A percentile compares a stretch with the other conserved stretches of the same genome.
These are phyloP conservation scores for Aureobasidium uvarum DNA, from an alignment of 2,329 filamentous ascomycete genomes.

Conservation along the genomic window DNA sequence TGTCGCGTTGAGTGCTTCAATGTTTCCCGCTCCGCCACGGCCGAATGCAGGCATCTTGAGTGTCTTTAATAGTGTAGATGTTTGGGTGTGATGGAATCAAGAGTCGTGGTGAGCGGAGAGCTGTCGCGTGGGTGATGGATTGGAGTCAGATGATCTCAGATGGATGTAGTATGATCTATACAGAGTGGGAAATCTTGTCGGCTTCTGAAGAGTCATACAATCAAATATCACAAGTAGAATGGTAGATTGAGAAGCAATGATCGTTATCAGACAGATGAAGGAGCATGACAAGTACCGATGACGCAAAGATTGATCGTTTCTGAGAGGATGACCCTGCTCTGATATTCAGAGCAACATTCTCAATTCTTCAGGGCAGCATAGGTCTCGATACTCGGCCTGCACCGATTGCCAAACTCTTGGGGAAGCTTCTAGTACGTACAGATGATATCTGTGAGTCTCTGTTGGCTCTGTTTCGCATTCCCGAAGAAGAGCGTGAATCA, in stretches of 20 bases:
- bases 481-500: too few relatives aligned
- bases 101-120: neutral
- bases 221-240: neutral
- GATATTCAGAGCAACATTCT: neutral
- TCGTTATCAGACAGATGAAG: constrained; percentile 4
- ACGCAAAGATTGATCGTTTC: neutral
- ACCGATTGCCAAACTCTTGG: neutral
- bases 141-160: neutral
- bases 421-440: too few relatives aligned
- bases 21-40: constrained; percentile 50
- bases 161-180: neutral
- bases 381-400: neutral
- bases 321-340: neutral
- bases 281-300: constrained; percentile 4
- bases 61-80: neutral
- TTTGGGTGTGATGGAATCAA: neutral
- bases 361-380: neutral
- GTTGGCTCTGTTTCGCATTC: too few relatives aligned
- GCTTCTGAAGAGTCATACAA: neutral
- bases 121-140: neutral
- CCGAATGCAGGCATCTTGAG: constrained; percentile 33
- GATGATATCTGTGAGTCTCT: too few relatives aligned
- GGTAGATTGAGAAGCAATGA: neutral
- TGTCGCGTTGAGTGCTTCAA: constrained; percentile 32
- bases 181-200: too few relatives aligned